Evolutionary conservation across 768 basidiomycete genomes (phyloP).

Genomic region (Mycena leptocephala): DNA sequence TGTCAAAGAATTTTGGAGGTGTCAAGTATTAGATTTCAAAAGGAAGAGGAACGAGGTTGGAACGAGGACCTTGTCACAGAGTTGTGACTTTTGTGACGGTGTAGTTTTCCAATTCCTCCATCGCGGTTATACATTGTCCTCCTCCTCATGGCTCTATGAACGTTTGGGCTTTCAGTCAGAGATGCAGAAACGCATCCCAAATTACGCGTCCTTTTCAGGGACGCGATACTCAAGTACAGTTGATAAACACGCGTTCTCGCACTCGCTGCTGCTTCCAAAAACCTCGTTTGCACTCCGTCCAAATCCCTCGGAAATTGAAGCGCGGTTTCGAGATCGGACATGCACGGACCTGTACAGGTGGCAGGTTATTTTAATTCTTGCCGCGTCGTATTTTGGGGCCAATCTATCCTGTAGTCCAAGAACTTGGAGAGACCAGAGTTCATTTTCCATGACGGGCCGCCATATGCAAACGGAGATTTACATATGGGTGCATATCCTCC

Average conservation of each 20-base stretch:
- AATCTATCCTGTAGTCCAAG: slow-evolving; percentile 64
- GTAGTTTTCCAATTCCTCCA: not conserved
- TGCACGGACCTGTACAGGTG: slow-evolving; percentile 84
- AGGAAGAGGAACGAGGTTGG: not conserved
- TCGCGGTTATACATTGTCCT: too few relatives aligned
- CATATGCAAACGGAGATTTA: slow-evolving; percentile 96
- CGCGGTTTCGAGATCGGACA: slow-evolving; percentile 71
- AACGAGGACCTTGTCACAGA: not conserved
- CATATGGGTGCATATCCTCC: slow-evolving; percentile 83
- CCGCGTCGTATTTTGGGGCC: not conserved
- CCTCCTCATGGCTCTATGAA: slow-evolving; percentile 28
- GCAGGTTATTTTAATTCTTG: slow-evolving; percentile 67
- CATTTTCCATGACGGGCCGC: slow-evolving; percentile 95
- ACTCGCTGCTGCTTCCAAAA: slow-evolving; percentile 86
- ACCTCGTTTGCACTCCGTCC: slow-evolving; percentile 85
- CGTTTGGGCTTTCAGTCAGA: slow-evolving; percentile 25
- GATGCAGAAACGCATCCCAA: slow-evolving; percentile 22
- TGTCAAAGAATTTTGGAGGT: not conserved
- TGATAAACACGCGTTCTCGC: slow-evolving; percentile 58
- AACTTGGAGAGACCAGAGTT: slow-evolving; percentile 80
- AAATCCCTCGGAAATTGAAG: slow-evolving; percentile 76
- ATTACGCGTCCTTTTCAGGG: not conserved
- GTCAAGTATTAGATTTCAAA: not conserved
- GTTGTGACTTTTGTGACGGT: not conserved
- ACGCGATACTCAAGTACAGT: slow-evolving; percentile 19